phyloP scores from a whole-genome alignment of 768 basidiomycete species.

The Steccherinum ochraceum region DNA sequence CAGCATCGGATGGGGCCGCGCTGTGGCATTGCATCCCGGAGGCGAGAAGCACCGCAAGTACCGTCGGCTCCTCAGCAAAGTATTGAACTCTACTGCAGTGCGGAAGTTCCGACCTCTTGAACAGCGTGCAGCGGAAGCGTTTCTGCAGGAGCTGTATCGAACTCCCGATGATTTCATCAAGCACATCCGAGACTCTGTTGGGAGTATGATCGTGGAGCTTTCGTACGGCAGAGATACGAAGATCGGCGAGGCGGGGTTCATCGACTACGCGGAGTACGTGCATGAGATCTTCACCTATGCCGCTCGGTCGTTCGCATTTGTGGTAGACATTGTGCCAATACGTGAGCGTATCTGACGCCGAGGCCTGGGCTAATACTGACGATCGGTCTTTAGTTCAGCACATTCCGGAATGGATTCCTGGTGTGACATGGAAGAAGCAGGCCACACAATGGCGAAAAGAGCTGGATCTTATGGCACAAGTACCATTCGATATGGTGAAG shows the following conservation, averaged over 20 bases:
- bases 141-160: neutral
- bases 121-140: neutral
- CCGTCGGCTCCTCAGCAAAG: neutral
- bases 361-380: neutral
- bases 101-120: neutral
- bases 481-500: neutral
- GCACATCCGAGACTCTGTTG: slow-evolving; percentile 3
- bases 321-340: slow-evolving; percentile 9
- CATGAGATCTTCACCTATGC: slow-evolving; percentile 4
- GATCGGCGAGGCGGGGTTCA: slow-evolving; percentile 9
- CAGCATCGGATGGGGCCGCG: slow-evolving; percentile 4
- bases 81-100: slow-evolving; percentile 1
- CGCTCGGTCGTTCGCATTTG: slow-evolving; percentile 8
- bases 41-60: slow-evolving; percentile 6
- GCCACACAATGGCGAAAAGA: neutral
- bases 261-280: slow-evolving; percentile 10
- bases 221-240: slow-evolving; percentile 13
- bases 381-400: slow-evolving; percentile 3
- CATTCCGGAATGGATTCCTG: slow-evolving; percentile 9
- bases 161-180: neutral
- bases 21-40: neutral
- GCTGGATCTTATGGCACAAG: neutral
- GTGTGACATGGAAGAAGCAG: neutral
- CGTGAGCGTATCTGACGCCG: no score
- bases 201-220: slow-evolving; percentile 9